Evolutionary conservation across 208 protist genomes (phyloP), one percentile per base, ranked within the genome.

Genomic region (Lotmaria passim): DNA sequence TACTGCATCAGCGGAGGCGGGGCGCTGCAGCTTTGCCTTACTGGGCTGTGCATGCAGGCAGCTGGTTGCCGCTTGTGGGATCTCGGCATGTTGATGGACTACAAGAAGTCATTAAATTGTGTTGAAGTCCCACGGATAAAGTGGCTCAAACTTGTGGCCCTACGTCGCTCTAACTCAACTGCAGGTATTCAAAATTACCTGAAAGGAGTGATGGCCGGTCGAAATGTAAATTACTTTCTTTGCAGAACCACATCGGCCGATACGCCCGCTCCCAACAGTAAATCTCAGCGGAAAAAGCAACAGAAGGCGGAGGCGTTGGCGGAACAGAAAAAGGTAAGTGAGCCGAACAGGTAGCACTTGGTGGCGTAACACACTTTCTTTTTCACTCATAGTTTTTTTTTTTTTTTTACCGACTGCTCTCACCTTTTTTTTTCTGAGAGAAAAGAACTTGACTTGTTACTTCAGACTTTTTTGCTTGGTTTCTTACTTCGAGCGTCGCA

Each of bases 81-180:
- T 79, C 71, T 97, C n/a, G 93, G 90, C 11, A 97, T 97, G 93
- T 28, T 41, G 23, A 82, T 95, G 82, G 57, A 57, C 11, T 97
- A 97, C 79, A 97, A 97, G 34, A 57, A 56, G 34, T 19, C 26
- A 0, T 30, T 72, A 15, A 63, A 61, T 38, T 80, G 74, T 58
- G 11, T 78, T 51, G 31, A 41, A 38, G 26, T 73, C 4, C 62
- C 75, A 30, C 55, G 57, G n/a, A 38, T 31, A 23, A 74, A 74
- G 28, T 75, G 60, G 67, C 43, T 65, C 23, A 71, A 55, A 15
- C 51, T 78, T 8, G 39, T 71, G 0, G 31, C 55, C n/a, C 26
- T 34, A 57, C 61, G 70, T 6, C 46, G 62, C n/a, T 26, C 55
- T 2, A 56, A 53, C 15, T 14, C 61, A 47, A 76, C 41, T 36